These are phyloP conservation scores for Metarhizium album DNA, from an alignment of 2,329 filamentous ascomycete species.

Conservation along the genomic window DNA sequence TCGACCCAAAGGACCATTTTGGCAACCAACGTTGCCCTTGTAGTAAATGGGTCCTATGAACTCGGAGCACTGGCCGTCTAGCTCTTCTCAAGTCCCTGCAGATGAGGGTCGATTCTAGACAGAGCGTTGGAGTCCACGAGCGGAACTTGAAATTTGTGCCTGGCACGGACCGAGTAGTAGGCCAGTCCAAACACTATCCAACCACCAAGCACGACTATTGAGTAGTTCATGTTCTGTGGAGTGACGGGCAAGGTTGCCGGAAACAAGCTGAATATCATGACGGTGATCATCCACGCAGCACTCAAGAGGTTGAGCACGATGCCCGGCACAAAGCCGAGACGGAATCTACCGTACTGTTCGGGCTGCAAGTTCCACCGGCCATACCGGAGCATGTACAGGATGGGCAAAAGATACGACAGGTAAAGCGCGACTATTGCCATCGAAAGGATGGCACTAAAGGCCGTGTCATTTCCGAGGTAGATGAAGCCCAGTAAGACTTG, in stretches of 20 bases:
- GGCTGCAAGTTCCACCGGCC: constrained; percentile 17
- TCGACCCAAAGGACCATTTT: no score
- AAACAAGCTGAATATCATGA: constrained; percentile 34
- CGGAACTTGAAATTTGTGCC: constrained; percentile 18
- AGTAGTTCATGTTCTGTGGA: constrained; percentile 35
- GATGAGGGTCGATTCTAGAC: not conserved
- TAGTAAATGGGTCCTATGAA: no score
- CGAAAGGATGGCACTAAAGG: constrained; percentile 29
- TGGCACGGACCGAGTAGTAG: constrained; percentile 20
- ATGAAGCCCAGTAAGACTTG: constrained; percentile 25
- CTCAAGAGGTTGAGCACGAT: constrained; percentile 27
- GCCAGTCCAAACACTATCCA: constrained; percentile 24
- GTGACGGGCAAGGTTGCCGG: constrained; percentile 29
- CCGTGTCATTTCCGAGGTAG: constrained; percentile 30
- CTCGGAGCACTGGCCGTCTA: not conserved
- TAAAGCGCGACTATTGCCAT: constrained; percentile 34
- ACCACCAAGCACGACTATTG: constrained; percentile 28
- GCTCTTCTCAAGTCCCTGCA: not conserved
- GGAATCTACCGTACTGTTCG: constrained; percentile 15
- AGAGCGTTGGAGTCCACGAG: constrained; percentile 1
- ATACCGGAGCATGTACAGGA: constrained; percentile 24
- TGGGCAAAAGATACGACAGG: constrained; percentile 30
- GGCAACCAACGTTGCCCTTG: no score
- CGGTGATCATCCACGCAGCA: constrained; percentile 31
- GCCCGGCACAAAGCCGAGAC: constrained; percentile 23